Percentiles rank a stretch among this genome's conserved stretches.
These are phyloP conservation scores for Leptosphaerulina australis DNA, from an alignment of 2,329 filamentous ascomycete genomes.

Conservation along the genomic window DNA sequence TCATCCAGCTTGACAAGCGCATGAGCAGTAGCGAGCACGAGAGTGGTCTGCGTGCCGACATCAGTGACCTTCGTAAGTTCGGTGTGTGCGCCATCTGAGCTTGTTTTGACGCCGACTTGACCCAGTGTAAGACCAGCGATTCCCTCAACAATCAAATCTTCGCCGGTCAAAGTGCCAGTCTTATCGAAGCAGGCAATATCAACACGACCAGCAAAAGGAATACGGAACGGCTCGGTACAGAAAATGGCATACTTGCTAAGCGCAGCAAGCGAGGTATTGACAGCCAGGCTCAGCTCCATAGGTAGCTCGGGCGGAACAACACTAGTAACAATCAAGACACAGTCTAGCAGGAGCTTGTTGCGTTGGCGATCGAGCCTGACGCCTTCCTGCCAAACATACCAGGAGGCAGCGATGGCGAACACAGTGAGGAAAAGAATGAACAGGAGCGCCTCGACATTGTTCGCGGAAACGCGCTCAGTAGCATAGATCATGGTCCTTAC, in stretches of 20 bases:
- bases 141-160: slow-evolving; percentile 95
- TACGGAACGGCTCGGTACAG: slow-evolving; percentile 98
- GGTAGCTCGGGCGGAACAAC: slow-evolving; percentile 98
- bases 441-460: slow-evolving; percentile 92
- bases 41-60: slow-evolving; percentile 78
- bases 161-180: slow-evolving; percentile 93
- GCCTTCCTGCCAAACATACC: slow-evolving; percentile 99
- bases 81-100: slow-evolving; percentile 82
- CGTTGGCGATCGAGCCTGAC: slow-evolving; percentile 93
- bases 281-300: slow-evolving; percentile 96
- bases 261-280: slow-evolving; percentile 95
- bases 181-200: slow-evolving; percentile 99
- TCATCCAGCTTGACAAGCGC: slow-evolving; percentile 96
- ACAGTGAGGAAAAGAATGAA: slow-evolving; percentile 97
- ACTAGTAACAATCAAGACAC: slow-evolving; percentile 95
- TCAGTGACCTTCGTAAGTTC: slow-evolving; percentile 74
- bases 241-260: slow-evolving; percentile 96
- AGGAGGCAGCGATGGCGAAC: slow-evolving; percentile 95
- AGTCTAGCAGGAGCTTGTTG: slow-evolving; percentile 95
- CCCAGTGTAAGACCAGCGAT: slow-evolving; percentile 86
- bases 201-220: slow-evolving; percentile 92
- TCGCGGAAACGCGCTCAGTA: slow-evolving; percentile 97
- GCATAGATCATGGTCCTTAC: slow-evolving; percentile 99
- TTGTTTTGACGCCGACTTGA: slow-evolving; percentile 68
- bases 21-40: slow-evolving; percentile 93